Evolutionary conservation across 768 basidiomycete genomes (phyloP), one percentile per base, ranked within the genome.

Genomic region (Phlegmacium glaucopus): DNA sequence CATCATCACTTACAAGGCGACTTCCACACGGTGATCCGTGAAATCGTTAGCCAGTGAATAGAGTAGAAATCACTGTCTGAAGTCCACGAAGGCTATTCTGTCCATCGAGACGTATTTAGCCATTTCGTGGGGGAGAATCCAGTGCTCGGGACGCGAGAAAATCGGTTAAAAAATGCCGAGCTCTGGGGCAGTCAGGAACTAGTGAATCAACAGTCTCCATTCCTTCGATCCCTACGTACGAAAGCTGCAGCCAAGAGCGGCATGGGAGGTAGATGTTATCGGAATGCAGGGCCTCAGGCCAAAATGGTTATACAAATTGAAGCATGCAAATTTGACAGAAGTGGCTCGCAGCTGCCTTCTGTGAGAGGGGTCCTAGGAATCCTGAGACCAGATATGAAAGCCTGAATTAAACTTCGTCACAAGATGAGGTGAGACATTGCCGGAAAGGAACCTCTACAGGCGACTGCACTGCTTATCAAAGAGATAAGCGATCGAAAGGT

Each of bases 21-120:
- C 59, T 59, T 63, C 66, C 71, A 64, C 65, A 66, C 70, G 63
- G 55, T 68, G 66, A 63, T 70, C 66, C 67, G 67, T 65, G 62
- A 51, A 60, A 47, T 39, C 44, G 48, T 30, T 40, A 37, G 47
- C 35, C 47, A 41, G 48, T 30, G 44, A 42, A 39, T 38, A 49
- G 39, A 49, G 44, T 53, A 50, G 44, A 54, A 46, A 36, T 49
- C 47, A 39, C 50, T 15, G 44, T 39, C 42, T 30, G 41, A 49
- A 45, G 26, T 39, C 44, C 41, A 51, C 47, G 49, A 58, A 53
- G 50, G 42, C 50, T 47, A 40, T 54, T 40, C 28, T 40, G 17
- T 25, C 35, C 42, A 41, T 29, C 46, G 26, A 39, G 40, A 28
- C 44, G 46, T 57, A 60, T 61, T 60, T 61, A 62, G 61, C 60